phyloP scores from a whole-genome alignment of 108 stramenopile genomes.

The Bacterosira constricta region DNA sequence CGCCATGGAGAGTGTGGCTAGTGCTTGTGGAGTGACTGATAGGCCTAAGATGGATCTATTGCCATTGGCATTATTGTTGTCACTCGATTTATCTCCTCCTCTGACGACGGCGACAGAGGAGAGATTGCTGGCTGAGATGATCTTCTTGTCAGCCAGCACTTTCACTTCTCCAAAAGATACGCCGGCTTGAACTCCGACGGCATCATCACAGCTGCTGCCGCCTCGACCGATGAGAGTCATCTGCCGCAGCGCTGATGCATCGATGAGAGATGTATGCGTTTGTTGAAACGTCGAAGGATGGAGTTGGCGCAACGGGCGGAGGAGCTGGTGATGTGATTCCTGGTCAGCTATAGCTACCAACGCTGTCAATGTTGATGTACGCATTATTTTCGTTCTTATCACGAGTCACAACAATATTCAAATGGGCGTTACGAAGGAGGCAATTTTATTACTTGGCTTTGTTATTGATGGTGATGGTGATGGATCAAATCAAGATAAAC shows the following conservation, averaged over 20 bases:
- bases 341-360: background rate
- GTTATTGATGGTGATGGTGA: no score
- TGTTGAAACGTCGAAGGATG: background rate
- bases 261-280: background rate
- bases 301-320: background rate
- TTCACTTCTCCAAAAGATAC: no score
- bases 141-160: no score
- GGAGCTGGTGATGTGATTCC: background rate
- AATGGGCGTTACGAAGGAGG: no score
- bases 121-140: no score
- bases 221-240: background rate
- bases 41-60: background rate
- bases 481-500: no score
- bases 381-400: no score
- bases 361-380: background rate
- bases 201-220: background rate
- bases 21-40: conserved; percentile 19
- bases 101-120: no score
- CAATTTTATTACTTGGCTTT: no score
- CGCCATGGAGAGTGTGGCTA: conserved; percentile 47
- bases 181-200: background rate
- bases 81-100: no score
- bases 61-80: no score
- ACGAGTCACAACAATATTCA: no score
- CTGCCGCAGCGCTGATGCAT: background rate